phyloP scores from a whole-genome alignment of 106 monocot genomes.

The Allium cepa region DNA sequence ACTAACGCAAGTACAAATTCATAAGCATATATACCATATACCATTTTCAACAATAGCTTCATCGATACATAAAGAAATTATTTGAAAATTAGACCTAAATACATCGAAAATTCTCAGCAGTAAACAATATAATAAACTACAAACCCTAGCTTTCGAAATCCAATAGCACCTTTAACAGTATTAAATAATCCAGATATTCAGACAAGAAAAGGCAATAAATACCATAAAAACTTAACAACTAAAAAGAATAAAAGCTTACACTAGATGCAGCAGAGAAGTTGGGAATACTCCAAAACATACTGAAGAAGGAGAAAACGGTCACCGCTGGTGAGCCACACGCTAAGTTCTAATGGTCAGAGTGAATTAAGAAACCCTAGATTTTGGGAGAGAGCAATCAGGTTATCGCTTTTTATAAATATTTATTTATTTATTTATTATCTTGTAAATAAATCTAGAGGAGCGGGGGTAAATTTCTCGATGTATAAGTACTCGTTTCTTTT shows the following conservation, averaged over 20 bases:
- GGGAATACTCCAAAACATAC: conserved; percentile 14
- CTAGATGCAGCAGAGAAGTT: conserved; percentile 13
- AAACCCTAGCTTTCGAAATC: background rate
- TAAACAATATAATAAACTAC: background rate
- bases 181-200: background rate
- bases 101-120: background rate
- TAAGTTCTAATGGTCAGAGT: background rate
- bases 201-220: too few species aligned
- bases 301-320: background rate
- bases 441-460: too few species aligned
- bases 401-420: too few species aligned
- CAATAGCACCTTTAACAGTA: conserved; percentile 1
- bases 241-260: background rate
- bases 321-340: background rate
- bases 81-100: background rate
- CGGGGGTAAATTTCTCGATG: too few species aligned
- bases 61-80: background rate
- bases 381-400: conserved; percentile 1
- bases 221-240: background rate
- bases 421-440: too few species aligned
- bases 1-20: too few species aligned
- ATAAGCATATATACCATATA: background rate
- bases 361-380: conserved; percentile 10
- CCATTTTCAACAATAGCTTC: background rate
- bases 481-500: too few species aligned